Base-by-base conservation (phyloP, 495 filamentous ascomycete genomes). In the Parmelia sp. region DNA sequence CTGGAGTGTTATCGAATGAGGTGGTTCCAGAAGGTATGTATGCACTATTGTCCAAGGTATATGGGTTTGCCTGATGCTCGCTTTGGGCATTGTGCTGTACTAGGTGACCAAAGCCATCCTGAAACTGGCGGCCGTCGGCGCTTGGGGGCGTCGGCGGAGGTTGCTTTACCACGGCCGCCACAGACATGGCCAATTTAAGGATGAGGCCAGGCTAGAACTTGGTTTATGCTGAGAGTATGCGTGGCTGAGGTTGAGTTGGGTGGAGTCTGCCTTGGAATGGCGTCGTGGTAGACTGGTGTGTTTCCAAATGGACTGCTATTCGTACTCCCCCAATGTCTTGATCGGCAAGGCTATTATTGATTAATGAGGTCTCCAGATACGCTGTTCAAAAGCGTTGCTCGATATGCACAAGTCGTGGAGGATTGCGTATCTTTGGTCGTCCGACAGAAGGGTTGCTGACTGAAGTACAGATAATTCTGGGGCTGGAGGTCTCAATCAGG, bases 11-110 rank as follows among this genome's bases (percentile, higher is more conserved):
- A 53, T 74, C 51, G 37, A 66, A 64, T 11, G 72, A 68, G 17
- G 42, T 58, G 40, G 45, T n/a, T 44, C 23, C 56, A 19, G 63
- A 64, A 35, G 59, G 45, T 15, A 33, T 62, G 70, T 62, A 71
- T 57, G 62, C 63, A 60, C n/a, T 61, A 27, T 27, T 67, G 55
- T 67, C 66, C 19, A 61, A 29, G 29, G 60, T 19, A 33, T 66
- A 66, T 19, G 37, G 21, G 49, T 61, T 51, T 33, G 64, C 47
- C 60, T 64, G 71, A 63, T 72, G 72, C 17, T 73, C 66, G 19
- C 73, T 65, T 37, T 69, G 62, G 31, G 78, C 68, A 68, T 80
- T 84, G 64, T 83, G 80, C 66, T 80, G 77, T 44, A 81, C 67
- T 19, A 80, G 63, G 42, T 83, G 73, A 45, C 82, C 77, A 49